These are phyloP conservation scores for Incumbomyces lentus DNA, from an alignment of 2,329 filamentous ascomycete genomes.

Conservation along the genomic window DNA sequence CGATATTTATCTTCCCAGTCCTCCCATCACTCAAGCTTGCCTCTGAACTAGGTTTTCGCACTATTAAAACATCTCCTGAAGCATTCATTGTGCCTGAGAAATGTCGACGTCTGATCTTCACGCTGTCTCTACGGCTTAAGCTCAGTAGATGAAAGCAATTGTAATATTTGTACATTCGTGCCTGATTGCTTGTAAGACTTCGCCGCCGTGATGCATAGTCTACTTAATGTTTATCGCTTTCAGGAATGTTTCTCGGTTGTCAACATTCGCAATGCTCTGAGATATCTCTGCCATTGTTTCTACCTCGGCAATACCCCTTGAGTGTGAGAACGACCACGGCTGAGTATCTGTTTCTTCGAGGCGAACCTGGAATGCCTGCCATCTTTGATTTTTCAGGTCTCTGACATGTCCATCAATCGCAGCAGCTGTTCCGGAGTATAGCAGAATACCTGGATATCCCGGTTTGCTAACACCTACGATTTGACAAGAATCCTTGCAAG, in stretches of 20 bases:
- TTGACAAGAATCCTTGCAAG: background rate
- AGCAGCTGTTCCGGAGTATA: conserved; percentile 13
- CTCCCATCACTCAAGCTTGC: too few species aligned
- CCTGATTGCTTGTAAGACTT: too few species aligned
- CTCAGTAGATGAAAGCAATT: too few species aligned
- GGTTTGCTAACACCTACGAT: conserved; percentile 16
- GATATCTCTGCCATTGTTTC: conserved; percentile 18
- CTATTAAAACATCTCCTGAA: too few species aligned
- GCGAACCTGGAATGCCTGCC: conserved; percentile 17
- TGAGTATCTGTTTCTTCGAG: conserved; percentile 9
- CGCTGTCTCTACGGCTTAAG: too few species aligned
- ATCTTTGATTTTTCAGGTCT: conserved; percentile 14
- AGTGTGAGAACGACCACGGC: conserved; percentile 12
- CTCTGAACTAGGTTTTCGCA: too few species aligned
- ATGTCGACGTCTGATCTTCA: too few species aligned
- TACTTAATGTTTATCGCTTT: conserved; percentile 4
- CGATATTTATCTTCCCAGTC: too few species aligned
- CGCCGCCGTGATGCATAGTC: background rate
- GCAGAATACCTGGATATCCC: conserved; percentile 17
- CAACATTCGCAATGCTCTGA: conserved; percentile 9
- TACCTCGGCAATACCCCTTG: conserved; percentile 13
- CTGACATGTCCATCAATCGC: conserved; percentile 15
- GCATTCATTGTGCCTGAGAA: too few species aligned
- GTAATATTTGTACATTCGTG: too few species aligned
- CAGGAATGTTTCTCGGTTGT: conserved; percentile 11